Percentiles rank a stretch among this genome's conserved stretches.
Conservation (phyloP, 2,329 filamentous ascomycete species). For the Trichoderma lentiforme region DNA sequence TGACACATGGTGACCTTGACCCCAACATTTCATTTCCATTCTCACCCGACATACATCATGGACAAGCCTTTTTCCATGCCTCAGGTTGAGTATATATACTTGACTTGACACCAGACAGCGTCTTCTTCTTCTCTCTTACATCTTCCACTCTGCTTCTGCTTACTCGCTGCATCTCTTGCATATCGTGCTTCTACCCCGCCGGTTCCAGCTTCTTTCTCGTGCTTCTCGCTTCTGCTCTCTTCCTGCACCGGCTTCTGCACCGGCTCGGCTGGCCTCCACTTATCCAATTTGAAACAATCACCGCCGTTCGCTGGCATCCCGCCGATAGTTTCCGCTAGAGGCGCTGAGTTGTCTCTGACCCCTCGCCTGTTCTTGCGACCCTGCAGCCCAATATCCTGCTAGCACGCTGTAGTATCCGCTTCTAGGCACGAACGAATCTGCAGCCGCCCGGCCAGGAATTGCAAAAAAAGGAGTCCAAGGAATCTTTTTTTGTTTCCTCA, state of each 20-base stretch:
- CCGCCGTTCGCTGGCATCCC: conserved; percentile 9
- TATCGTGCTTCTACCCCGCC: conserved; percentile 8
- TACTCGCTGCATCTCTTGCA: neutral
- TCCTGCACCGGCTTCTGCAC: conserved; percentile 2
- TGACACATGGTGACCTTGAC: conserved; percentile 7
- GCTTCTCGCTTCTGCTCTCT: conserved; percentile 6
- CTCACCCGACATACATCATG: neutral
- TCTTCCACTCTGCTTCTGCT: neutral
- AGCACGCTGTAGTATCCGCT: conserved; percentile 14
- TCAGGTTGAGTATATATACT: neutral
- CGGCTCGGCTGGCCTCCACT: conserved; percentile 11
- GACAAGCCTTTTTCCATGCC: neutral
- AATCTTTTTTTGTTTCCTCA: neutral
- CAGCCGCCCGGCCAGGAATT: neutral
- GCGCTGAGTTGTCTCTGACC: conserved; percentile 16
- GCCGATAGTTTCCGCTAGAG: conserved; percentile 18
- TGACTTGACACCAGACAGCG: neutral
- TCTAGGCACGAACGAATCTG: conserved; percentile 17
- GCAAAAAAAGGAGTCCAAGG: neutral
- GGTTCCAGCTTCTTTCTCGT: neutral
- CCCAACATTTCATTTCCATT: neutral
- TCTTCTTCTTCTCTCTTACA: neutral
- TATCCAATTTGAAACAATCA: conserved; percentile 3
- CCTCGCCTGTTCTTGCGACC: conserved; percentile 6
- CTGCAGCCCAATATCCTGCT: conserved; percentile 17